These are phyloP conservation scores for Magnolia sinica DNA, from an alignment of 164 flowering plant species.

Conservation along the genomic window DNA sequence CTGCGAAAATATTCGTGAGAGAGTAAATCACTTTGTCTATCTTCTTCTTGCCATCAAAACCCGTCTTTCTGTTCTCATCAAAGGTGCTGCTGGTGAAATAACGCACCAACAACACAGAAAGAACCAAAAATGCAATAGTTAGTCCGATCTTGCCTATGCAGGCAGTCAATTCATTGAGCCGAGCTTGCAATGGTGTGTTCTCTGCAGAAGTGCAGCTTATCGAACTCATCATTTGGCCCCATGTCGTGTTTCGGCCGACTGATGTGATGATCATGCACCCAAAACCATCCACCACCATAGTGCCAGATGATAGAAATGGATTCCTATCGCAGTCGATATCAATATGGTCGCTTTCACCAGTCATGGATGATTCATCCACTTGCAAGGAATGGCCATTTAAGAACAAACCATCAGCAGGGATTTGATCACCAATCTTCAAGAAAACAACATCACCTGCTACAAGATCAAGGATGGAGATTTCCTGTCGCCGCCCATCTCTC, in stretches of 20 bases:
- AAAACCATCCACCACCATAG: slow-evolving; percentile 45
- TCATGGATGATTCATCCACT: slow-evolving; percentile 49
- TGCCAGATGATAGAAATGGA: slow-evolving; percentile 36
- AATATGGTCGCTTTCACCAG: slow-evolving; percentile 40
- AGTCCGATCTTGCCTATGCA: slow-evolving; percentile 51
- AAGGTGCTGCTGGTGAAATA: slow-evolving; percentile 33
- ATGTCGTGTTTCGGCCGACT: slow-evolving; percentile 36
- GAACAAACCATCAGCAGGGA: slow-evolving; percentile 57
- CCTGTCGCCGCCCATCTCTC: slow-evolving; percentile 29
- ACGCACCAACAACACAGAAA: slow-evolving; percentile 28
- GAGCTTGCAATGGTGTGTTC: slow-evolving; percentile 54
- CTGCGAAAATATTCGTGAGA: slow-evolving; percentile 24
- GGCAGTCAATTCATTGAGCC: slow-evolving; percentile 53
- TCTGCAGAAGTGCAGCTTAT: slow-evolving; percentile 36
- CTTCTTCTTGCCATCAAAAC: slow-evolving; percentile 33
- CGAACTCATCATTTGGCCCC: slow-evolving; percentile 62
- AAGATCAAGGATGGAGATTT: slow-evolving; percentile 31
- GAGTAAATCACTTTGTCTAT: slow-evolving; percentile 28
- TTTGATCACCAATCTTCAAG: slow-evolving; percentile 44
- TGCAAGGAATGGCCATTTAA: slow-evolving; percentile 38
- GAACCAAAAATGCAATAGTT: slow-evolving; percentile 42
- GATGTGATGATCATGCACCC: slow-evolving; percentile 50
- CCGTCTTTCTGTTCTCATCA: slow-evolving; percentile 43
- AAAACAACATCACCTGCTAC: slow-evolving; percentile 51
- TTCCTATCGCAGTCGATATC: slow-evolving; percentile 20